Base-by-base conservation (phyloP, 768 basidiomycete genomes). In the Astraeus odoratus region DNA sequence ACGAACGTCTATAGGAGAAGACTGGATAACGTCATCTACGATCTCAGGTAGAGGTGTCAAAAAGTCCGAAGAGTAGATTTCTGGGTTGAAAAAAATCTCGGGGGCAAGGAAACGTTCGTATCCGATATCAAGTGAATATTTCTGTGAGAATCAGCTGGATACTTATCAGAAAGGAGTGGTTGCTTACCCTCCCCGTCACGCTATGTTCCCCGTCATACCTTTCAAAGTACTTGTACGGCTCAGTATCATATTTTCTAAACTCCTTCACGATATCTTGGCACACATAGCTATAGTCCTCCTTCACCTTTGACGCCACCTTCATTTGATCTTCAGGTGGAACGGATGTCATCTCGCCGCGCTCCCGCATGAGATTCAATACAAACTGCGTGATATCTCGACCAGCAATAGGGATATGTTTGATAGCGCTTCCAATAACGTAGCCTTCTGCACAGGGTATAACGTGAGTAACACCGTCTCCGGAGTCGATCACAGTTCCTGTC, bases 41-140 rank as follows among this genome's bases (percentile, higher is more conserved):
- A 98, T 90, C 50, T 95, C 81, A 0, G 96, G 92, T 3, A 99
- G 77, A 8, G 96, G 96, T 4, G 94, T 97, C 51, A 99, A 66
- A 75, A 97, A 97, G 65, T 98, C 95, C 31, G 91, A 94, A 0
- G 93, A 96, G 65, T 87, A 88, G 54, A 99, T 97, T 66, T 99
- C 95, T 12, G 96, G 96, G 70, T 98, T 98, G 78, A 97, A 98
- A 73, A 98, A 98, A 57, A 98, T 96, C 66, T 98, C 96, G 5
- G 96, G 94, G 5, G 95, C 96, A 42, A 98, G 81, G 78, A 99
- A 99, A 20, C 96, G 91, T 65, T 98, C 96, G 67, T 97, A 98
- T 16, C 96, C 96, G 47, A 99, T 81, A 57, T 99, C 95, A 39
- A 98, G 71, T 16, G 75, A 66, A 69, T 99, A 97, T 86, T 92